phyloP scores from a whole-genome alignment of 371 early-diverging fungal species.

The Syncephalastrum monosporum region DNA sequence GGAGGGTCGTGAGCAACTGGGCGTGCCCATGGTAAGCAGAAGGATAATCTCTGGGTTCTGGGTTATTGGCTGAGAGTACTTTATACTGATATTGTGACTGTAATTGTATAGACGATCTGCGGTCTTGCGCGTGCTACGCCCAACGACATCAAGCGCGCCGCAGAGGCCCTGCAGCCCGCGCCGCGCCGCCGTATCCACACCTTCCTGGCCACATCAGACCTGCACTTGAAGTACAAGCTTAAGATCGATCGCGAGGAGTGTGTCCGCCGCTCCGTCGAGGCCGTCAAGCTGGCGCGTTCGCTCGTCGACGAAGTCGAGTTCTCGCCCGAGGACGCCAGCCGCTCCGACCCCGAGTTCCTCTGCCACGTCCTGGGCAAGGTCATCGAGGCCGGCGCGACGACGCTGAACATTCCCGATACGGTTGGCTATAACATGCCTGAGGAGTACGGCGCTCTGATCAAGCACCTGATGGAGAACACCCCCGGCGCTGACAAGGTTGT shows the following conservation, averaged over 20 bases:
- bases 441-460: conserved; percentile 85
- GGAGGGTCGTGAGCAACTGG: conserved; percentile 77
- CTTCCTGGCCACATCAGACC: conserved; percentile 95
- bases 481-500: conserved; percentile 69
- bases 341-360: conserved; percentile 87
- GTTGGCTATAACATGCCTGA: conserved; percentile 93
- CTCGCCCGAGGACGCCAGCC: conserved; percentile 92
- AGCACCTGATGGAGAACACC: conserved; percentile 77
- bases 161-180: conserved; percentile 84
- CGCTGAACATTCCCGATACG: conserved; percentile 95
- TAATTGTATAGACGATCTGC: conserved; percentile 66
- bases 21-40: conserved; percentile 76
- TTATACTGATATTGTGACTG: too few species aligned
- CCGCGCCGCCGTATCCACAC: conserved; percentile 89
- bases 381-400: conserved; percentile 93
- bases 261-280: conserved; percentile 77
- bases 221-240: conserved; percentile 92
- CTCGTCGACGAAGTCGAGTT: conserved; percentile 91
- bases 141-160: conserved; percentile 86
- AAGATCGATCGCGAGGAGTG: conserved; percentile 88
- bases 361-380: conserved; percentile 82
- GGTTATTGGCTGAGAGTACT: too few species aligned
- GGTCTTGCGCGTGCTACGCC: conserved; percentile 89
- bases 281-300: conserved; percentile 76
- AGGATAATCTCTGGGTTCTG: neutral